phyloP scores from a whole-genome alignment of 208 protist species.

The Wallacemonas sp. region DNA sequence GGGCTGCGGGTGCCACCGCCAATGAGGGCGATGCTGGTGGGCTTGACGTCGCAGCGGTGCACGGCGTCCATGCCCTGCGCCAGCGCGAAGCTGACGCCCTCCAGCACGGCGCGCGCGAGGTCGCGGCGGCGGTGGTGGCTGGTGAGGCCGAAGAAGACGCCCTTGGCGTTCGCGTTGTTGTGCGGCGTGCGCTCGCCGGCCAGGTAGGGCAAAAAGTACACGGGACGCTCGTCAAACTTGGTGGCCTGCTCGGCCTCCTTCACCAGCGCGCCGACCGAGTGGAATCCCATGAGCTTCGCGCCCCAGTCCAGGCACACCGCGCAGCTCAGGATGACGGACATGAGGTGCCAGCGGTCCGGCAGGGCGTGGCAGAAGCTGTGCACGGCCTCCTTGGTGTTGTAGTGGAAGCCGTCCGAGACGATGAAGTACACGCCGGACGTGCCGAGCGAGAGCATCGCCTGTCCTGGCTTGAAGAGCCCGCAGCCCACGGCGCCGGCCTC shows the following conservation, averaged over 20 bases:
- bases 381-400: conserved; percentile 76
- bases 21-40: conserved; percentile 63
- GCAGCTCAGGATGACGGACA: conserved; percentile 85
- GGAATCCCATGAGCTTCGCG: conserved; percentile 63
- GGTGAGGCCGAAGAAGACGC: conserved; percentile 79
- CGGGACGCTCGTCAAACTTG: conserved; percentile 52
- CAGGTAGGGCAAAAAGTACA: conserved; percentile 79
- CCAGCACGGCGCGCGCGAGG: conserved; percentile 62
- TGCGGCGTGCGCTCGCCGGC: conserved; percentile 73
- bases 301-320: conserved; percentile 79
- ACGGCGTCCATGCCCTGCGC: conserved; percentile 77
- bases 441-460: conserved; percentile 82
- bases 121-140: conserved; percentile 58
- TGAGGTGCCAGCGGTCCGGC: conserved; percentile 72
- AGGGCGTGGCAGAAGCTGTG: conserved; percentile 85
- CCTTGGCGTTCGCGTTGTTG: conserved; percentile 78
- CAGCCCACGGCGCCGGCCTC: conserved; percentile 70
- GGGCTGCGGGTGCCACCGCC: conserved; percentile 64
- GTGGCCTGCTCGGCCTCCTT: conserved; percentile 47
- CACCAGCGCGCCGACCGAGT: conserved; percentile 57
- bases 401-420: conserved; percentile 73
- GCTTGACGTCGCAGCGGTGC: conserved; percentile 65
- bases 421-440: conserved; percentile 88
- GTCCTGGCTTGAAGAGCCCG: conserved; percentile 62
- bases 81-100: conserved; percentile 78